phyloP scores from a whole-genome alignment of 768 basidiomycete genomes.

The Strobilomyces confusus region DNA sequence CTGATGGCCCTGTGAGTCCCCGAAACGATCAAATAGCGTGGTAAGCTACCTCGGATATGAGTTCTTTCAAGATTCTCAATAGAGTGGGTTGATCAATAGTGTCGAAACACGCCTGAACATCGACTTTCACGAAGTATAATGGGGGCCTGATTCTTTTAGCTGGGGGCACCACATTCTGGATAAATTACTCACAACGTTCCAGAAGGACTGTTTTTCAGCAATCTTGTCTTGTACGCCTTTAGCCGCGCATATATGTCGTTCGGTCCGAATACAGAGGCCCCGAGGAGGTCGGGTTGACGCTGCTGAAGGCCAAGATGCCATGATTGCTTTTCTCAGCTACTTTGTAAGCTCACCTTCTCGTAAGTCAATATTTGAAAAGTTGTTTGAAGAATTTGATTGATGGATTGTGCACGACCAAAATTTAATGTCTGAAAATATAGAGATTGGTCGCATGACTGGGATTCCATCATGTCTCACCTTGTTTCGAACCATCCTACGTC shows the following conservation, averaged over 20 bases:
- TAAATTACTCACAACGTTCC: constrained; percentile 50
- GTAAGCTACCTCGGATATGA: constrained; percentile 64
- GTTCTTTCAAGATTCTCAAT: constrained; percentile 64
- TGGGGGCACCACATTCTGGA: not conserved
- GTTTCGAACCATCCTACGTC: constrained; percentile 42
- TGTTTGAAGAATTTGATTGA: constrained; percentile 82
- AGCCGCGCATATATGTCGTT: constrained; percentile 79
- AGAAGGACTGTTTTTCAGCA: constrained; percentile 36
- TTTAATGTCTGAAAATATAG: constrained; percentile 28
- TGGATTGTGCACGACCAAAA: constrained; percentile 49
- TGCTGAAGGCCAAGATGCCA: constrained; percentile 41
- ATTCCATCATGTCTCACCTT: constrained; percentile 22
- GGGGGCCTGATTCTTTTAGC: constrained; percentile 54
- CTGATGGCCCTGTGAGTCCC: constrained; percentile 34
- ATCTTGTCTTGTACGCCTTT: constrained; percentile 60
- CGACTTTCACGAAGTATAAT: constrained; percentile 94
- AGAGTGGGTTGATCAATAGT: constrained; percentile 89
- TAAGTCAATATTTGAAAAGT: constrained; percentile 86
- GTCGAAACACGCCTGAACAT: constrained; percentile 95
- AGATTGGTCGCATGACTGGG: not conserved
- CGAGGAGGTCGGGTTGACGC: constrained; percentile 57
- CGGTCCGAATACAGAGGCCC: constrained; percentile 77
- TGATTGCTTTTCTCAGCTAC: not conserved
- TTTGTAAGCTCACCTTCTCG: constrained; percentile 58
- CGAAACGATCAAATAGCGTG: not conserved